Conservation (phyloP, 75 land plant species). For the Selaginella tamariscina region DNA sequence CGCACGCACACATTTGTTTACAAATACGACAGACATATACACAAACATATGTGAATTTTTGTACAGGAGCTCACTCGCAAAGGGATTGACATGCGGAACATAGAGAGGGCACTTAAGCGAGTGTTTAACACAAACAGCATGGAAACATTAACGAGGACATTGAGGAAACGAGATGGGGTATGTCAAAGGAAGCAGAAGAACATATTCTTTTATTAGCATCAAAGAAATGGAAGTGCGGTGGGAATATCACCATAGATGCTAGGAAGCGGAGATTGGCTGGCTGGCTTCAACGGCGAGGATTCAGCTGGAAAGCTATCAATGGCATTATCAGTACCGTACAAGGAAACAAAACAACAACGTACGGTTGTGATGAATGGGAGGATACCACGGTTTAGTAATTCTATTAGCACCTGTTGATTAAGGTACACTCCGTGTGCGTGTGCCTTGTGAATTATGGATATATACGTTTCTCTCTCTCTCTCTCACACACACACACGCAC, state of each 20-base stretch:
- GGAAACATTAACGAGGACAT: conserved; percentile 19
- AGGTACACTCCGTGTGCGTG: no score
- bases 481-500: no score
- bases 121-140: conserved; percentile 37
- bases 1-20: no score
- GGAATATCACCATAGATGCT: conserved; percentile 31
- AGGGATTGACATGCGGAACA: conserved; percentile 37
- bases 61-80: conserved; percentile 50
- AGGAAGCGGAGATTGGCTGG: conserved; percentile 52
- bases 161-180: conserved; percentile 27
- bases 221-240: conserved; percentile 53
- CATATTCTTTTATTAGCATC: conserved; percentile 48
- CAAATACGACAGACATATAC: not conserved
- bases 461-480: no score
- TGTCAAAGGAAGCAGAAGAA: conserved; percentile 51
- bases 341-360: no score
- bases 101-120: conserved; percentile 37
- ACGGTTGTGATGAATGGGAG: no score
- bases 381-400: no score
- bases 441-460: no score
- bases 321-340: not conserved
- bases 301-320: conserved; percentile 48
- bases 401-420: no score
- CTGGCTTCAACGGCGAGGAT: conserved; percentile 85
- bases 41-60: not conserved